Conservation (phyloP, 768 basidiomycete genomes). For the Termitomyces titanicus region DNA sequence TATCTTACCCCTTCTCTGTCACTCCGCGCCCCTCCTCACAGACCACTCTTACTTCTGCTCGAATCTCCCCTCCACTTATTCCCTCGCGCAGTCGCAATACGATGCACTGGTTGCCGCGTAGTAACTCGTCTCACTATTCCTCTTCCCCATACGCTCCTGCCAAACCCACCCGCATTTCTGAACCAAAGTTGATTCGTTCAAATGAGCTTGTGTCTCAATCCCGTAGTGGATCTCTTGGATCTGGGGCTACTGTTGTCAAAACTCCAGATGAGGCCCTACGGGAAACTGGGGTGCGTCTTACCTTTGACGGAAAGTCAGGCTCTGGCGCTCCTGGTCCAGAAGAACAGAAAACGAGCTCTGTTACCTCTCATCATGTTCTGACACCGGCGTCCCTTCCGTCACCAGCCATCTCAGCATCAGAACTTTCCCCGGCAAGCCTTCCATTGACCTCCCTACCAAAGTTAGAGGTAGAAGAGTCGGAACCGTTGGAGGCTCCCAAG, state of each 20-base stretch:
- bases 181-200: constrained; percentile 40
- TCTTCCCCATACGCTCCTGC: constrained; percentile 28
- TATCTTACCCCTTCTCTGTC: constrained; percentile 20
- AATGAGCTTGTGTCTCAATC: constrained; percentile 34
- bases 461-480: constrained; percentile 25
- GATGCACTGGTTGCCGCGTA: constrained; percentile 51
- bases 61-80: constrained; percentile 20
- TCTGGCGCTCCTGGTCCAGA: constrained; percentile 3
- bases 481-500: constrained; percentile 25
- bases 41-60: constrained; percentile 19
- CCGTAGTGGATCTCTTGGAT: constrained; percentile 54
- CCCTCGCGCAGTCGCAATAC: constrained; percentile 27
- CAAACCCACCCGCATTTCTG: constrained; percentile 36
- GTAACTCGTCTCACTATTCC: constrained; percentile 27
- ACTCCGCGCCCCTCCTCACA: constrained; percentile 18
- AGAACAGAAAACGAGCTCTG: constrained; percentile 5
- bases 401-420: constrained; percentile 3
- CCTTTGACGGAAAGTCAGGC: constrained; percentile 23
- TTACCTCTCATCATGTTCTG: constrained; percentile 7
- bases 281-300: constrained; percentile 42
- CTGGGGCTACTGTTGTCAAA: constrained; percentile 71
- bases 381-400: constrained; percentile 3
- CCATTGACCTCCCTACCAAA: constrained; percentile 54
- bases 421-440: constrained; percentile 38
- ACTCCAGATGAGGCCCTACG: constrained; percentile 78